phyloP scores from a whole-genome alignment of 2,329 filamentous ascomycete genomes.

The Chaetomium olivaceum region DNA sequence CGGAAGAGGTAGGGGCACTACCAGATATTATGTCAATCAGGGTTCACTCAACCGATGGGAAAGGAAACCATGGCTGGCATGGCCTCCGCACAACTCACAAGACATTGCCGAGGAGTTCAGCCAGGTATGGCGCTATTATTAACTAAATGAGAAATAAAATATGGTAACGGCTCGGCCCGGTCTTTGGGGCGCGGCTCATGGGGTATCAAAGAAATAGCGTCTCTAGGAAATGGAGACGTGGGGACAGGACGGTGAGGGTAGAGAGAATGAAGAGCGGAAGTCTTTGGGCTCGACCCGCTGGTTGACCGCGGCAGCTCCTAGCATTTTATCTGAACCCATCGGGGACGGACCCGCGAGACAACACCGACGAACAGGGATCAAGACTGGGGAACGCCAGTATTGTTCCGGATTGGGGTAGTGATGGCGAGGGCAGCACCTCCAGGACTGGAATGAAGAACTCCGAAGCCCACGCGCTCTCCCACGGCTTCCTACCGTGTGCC shows the following conservation, averaged over 20 bases:
- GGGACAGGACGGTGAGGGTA: neutral
- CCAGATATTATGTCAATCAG: conserved; percentile 2
- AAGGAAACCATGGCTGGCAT: neutral
- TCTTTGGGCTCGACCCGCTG: too few relatives aligned
- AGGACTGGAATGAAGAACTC: neutral
- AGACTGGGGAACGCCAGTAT: conserved; percentile 4
- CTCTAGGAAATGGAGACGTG: neutral
- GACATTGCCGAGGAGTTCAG: conserved; percentile 19
- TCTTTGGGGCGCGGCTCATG: neutral
- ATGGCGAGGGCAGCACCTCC: neutral
- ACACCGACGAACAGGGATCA: conserved; percentile 16
- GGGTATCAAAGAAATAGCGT: neutral
- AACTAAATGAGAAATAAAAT: neutral
- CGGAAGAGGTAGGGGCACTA: conserved; percentile 46
- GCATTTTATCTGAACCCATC: conserved; percentile 1
- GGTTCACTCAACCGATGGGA: neutral
- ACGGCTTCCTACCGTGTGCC: neutral
- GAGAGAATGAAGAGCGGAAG: neutral
- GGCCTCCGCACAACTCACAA: conserved; percentile 23
- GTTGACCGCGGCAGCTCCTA: conserved; percentile 11
- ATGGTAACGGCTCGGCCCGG: neutral
- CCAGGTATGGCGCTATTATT: neutral
- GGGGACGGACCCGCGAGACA: conserved; percentile 14
- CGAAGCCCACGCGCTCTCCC: neutral
- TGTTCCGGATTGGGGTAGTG: conserved; percentile 9